Conservation (phyloP, 2,329 filamentous ascomycete genomes). For the Stromatinia cepivora region DNA sequence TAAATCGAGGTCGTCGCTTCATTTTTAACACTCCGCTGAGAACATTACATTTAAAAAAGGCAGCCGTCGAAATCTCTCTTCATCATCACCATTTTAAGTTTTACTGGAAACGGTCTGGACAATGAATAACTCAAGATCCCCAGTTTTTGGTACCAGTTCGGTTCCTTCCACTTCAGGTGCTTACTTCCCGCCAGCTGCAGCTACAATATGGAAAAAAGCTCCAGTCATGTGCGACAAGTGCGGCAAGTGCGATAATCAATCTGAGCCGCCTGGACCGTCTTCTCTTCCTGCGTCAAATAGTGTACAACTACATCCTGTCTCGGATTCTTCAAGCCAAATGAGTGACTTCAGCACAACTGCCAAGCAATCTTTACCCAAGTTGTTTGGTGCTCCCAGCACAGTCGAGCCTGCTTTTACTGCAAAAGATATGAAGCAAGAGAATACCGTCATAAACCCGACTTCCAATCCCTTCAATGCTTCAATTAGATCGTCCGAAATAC, state of each 20-base stretch:
- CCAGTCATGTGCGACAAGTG: not conserved
- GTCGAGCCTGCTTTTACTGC: not conserved
- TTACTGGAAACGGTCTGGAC: not conserved
- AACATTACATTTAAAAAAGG: not conserved
- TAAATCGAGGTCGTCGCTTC: not conserved
- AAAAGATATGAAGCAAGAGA: not conserved
- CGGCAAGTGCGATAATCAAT: not conserved
- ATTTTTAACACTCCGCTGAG: too few species aligned
- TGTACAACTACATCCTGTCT: not conserved
- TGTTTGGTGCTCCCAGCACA: not conserved
- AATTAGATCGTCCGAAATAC: not conserved
- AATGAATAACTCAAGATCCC: not conserved
- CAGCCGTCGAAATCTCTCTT: too few species aligned
- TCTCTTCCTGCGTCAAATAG: not conserved
- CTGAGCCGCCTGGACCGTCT: not conserved
- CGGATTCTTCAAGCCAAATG: not conserved
- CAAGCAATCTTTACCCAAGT: too few species aligned
- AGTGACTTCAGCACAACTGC: not conserved
- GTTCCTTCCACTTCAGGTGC: not conserved
- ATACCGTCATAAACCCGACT: not conserved
- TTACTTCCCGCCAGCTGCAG: not conserved
- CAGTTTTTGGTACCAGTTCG: not conserved
- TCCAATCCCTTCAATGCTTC: not conserved
- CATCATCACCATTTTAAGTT: not conserved
- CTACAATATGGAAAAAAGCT: not conserved